Base-by-base conservation (phyloP, 345 rosid species). In the Salix viminalis region DNA sequence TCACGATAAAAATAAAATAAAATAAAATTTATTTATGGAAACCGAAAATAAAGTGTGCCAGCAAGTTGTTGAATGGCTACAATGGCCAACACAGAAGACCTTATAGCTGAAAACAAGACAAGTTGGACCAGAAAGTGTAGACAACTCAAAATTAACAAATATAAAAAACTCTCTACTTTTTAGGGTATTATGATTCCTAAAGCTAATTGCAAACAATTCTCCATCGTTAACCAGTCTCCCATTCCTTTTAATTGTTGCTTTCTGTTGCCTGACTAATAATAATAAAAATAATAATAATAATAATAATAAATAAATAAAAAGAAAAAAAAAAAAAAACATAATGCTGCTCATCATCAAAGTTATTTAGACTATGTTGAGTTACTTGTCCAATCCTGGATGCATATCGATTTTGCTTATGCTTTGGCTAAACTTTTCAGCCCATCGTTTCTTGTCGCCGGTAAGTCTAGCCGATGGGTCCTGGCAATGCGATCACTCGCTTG, bases 381-480 rank as follows among this genome's bases (percentile, higher is more conserved):
- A 77, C 30, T 76, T 80, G 84, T 81, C 87, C 71, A 82, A 84
- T 85, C 83, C 72, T 73, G 14, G 36, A 70, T 6, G 28, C 12
- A 56, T 16, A 77, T 75, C 68, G 72, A 70, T 76, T 37, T 75
- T 82, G 85, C 78, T 30, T 41, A 11, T 82, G 85, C 76, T 79
- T 85, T 84, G 85, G 81, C 79, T 77, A 81, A 76, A 79, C 79
- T 86, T 84, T 87, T 88, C 74, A 88, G 83, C 88, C 89, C 91
- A 87, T 87, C 85, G 79, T 78, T 83, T 87, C 87, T 68, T 87
- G 94, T 86, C 88, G 23, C 83, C 76, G 67, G 36, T 75, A 64
- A 70, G 76, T 84, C 32, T 69, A 52, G 65, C 83, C 76, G 70
- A 73, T 76, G 89, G 88, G 88, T 34, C 87, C 88, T 56, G 34